These are phyloP conservation scores for Hymenoscyphus albidus DNA, from an alignment of 2,329 filamentous ascomycete species.

Conservation along the genomic window DNA sequence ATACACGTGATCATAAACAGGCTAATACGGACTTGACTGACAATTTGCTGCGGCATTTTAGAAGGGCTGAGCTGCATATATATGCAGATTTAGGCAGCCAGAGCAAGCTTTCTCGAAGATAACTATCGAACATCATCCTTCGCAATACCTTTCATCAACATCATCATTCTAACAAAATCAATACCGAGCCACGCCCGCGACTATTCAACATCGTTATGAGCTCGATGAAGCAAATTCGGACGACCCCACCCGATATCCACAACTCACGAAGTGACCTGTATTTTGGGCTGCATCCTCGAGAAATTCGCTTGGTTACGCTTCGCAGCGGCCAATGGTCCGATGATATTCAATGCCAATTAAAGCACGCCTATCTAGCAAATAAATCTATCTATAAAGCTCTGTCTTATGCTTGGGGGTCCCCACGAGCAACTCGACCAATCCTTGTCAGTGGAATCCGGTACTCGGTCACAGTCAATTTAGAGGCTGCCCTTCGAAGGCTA, in stretches of 20 bases:
- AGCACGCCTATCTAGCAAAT: not conserved
- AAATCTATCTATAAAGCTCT: conserved; percentile 9
- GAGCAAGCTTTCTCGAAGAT: too few species aligned
- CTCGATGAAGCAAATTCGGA: too few species aligned
- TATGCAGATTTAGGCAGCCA: too few species aligned
- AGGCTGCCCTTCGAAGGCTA: conserved; percentile 12
- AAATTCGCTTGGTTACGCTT: not conserved
- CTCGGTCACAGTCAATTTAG: conserved; percentile 9
- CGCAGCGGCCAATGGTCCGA: not conserved
- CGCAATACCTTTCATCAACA: too few species aligned
- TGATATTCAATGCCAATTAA: not conserved
- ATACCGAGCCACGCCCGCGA: too few species aligned
- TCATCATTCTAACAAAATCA: too few species aligned
- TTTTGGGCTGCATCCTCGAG: not conserved
- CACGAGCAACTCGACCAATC: conserved; percentile 5
- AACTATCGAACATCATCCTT: too few species aligned
- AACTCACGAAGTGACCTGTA: not conserved
- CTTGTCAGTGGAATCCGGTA: not conserved
- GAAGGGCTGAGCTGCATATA: too few species aligned
- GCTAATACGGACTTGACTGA: too few species aligned
- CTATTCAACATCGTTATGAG: too few species aligned
- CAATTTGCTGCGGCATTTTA: too few species aligned
- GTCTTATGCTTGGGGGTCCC: conserved; percentile 15
- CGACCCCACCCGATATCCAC: not conserved
- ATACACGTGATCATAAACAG: too few species aligned